Percentiles rank a stretch among this genome's conserved stretches.
phyloP scores from a whole-genome alignment of 2,329 filamentous ascomycete genomes.

The Simplicillium sp. region DNA sequence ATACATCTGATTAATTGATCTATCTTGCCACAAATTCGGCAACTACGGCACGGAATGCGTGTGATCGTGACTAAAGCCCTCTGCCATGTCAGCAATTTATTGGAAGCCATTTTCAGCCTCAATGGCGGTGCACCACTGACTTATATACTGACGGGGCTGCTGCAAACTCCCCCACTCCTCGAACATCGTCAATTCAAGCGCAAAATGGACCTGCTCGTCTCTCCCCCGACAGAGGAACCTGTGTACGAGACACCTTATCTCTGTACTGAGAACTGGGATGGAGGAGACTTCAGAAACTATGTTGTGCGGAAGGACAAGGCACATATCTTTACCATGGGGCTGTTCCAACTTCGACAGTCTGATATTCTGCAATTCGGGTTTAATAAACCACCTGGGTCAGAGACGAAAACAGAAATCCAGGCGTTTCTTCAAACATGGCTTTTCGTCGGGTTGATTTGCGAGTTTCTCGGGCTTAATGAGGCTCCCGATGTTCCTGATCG shows the following conservation, averaged over 20 bases:
- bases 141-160: too few relatives aligned
- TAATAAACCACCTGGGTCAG: slow-evolving; percentile 7
- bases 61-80: too few relatives aligned
- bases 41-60: too few relatives aligned
- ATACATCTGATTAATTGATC: too few relatives aligned
- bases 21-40: too few relatives aligned
- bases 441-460: slow-evolving; percentile 20
- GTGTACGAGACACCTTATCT: slow-evolving; percentile 13
- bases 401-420: slow-evolving; percentile 12
- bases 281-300: slow-evolving; percentile 15
- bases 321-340: slow-evolving; percentile 4
- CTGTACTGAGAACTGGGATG: slow-evolving; percentile 15
- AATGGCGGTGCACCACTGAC: too few relatives aligned
- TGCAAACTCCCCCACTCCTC: too few relatives aligned
- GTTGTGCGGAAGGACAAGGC: slow-evolving; percentile 9
- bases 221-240: slow-evolving; percentile 9
- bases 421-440: slow-evolving; percentile 22
- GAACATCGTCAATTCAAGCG: not conserved
- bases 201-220: slow-evolving; percentile 12
- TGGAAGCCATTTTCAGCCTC: too few relatives aligned
- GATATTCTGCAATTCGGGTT: not conserved
- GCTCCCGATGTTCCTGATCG: slow-evolving; percentile 4
- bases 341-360: slow-evolving; percentile 8
- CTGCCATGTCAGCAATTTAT: too few relatives aligned
- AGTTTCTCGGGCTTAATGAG: slow-evolving; percentile 18